Evolutionary conservation across 352 stramenopile species (phyloP).

Genomic region (Vaucheria bursata): DNA sequence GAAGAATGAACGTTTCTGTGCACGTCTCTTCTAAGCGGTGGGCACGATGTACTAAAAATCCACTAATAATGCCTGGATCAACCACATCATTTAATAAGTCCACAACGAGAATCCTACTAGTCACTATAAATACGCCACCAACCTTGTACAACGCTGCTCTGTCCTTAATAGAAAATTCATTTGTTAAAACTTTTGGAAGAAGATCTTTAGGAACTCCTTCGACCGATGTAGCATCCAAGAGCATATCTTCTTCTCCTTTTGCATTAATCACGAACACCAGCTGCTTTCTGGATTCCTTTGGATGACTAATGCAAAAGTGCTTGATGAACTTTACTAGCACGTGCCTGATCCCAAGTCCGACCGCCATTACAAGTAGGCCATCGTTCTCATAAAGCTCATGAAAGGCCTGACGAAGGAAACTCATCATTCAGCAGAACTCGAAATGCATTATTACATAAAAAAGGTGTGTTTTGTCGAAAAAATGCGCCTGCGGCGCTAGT

Average conservation of each 20-base stretch:
- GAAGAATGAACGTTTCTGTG: conserved; percentile 91
- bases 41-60: conserved; percentile 81
- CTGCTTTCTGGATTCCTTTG: conserved; percentile 47
- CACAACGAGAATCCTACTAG: conserved; percentile 89
- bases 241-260: conserved; percentile 66
- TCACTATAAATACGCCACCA: conserved; percentile 85
- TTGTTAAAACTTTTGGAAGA: conserved; percentile 67
- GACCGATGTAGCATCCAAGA: conserved; percentile 66
- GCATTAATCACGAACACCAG: conserved; percentile 83
- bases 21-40: conserved; percentile 84
- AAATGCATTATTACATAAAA: too few species aligned
- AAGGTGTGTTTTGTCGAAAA: too few species aligned
- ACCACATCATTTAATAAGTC: conserved; percentile 77
- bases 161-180: conserved; percentile 62
- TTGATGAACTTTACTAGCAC: conserved; percentile 75
- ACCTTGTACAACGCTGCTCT: conserved; percentile 75
- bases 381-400: conserved; percentile 66
- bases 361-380: conserved; percentile 78
- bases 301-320: conserved; percentile 8
- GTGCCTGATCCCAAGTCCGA: conserved; percentile 69
- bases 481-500: too few species aligned
- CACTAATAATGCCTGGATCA: conserved; percentile 52
- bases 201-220: conserved; percentile 71
- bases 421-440: too few species aligned
- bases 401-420: conserved; percentile 54